Evolutionary conservation across 2,329 filamentous ascomycete genomes (phyloP).

Genomic region (Fusarium burgessii): DNA sequence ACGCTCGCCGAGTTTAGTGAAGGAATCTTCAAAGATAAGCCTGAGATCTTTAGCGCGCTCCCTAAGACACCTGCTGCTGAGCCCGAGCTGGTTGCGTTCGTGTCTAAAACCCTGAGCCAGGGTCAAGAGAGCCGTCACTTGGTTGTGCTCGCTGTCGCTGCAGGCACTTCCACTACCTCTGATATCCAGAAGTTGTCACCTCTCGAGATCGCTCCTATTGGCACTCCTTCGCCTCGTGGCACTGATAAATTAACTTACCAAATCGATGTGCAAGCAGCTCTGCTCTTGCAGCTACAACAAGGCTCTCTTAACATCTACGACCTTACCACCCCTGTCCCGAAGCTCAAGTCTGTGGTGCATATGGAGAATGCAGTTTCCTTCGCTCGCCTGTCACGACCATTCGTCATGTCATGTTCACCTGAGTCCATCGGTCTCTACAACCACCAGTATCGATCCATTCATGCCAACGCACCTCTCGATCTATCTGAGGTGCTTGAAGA

Average conservation of each 20-base stretch:
- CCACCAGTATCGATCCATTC: slow-evolving; percentile 73
- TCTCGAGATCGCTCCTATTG: slow-evolving; percentile 56
- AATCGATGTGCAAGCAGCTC: slow-evolving; percentile 72
- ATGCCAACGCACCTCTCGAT: slow-evolving; percentile 61
- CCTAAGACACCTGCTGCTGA: slow-evolving; percentile 60
- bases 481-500: slow-evolving; percentile 56
- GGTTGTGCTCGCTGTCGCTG: slow-evolving; percentile 50
- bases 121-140: slow-evolving; percentile 49
- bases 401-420: slow-evolving; percentile 71
- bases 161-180: slow-evolving; percentile 40
- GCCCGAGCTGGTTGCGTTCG: slow-evolving; percentile 66
- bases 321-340: slow-evolving; percentile 71
- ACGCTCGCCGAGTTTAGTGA: slow-evolving; percentile 62
- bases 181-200: slow-evolving; percentile 54
- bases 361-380: slow-evolving; percentile 70
- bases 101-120: slow-evolving; percentile 56
- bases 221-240: slow-evolving; percentile 36
- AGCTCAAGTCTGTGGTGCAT: slow-evolving; percentile 66
- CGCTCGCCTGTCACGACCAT: slow-evolving; percentile 73
- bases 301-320: slow-evolving; percentile 72
- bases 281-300: slow-evolving; percentile 69
- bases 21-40: slow-evolving; percentile 66
- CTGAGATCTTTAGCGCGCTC: slow-evolving; percentile 65
- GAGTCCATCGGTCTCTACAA: slow-evolving; percentile 73
- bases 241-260: slow-evolving; percentile 56